Percentiles rank a stretch among this genome's conserved stretches.
phyloP scores from a whole-genome alignment of 2,329 filamentous ascomycete species.

The Verruconis gallopava region DNA sequence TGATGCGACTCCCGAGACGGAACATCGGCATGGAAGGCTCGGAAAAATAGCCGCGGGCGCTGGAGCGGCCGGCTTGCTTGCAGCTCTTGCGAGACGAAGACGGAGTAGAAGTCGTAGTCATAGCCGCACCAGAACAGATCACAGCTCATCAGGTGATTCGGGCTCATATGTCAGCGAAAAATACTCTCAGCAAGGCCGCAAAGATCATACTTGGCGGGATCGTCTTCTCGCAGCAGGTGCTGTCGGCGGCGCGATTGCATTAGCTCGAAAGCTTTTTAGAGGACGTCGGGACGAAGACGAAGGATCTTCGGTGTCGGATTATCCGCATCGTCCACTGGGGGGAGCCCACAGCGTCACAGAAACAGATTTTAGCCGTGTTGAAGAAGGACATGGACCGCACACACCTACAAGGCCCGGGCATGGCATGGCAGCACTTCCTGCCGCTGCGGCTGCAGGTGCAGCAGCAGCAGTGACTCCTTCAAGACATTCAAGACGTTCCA shows the following conservation, averaged over 20 bases:
- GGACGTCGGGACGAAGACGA: slow-evolving; percentile 36
- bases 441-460: slow-evolving; percentile 8
- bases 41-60: slow-evolving; percentile 41
- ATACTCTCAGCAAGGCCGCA: slow-evolving; percentile 15
- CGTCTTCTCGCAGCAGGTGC: slow-evolving; percentile 32
- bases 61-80: slow-evolving; percentile 44
- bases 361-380: slow-evolving; percentile 34
- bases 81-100: slow-evolving; percentile 28
- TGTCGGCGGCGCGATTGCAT: slow-evolving; percentile 28
- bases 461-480: slow-evolving; percentile 10
- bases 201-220: slow-evolving; percentile 30
- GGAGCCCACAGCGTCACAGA: slow-evolving; percentile 34
- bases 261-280: slow-evolving; percentile 42
- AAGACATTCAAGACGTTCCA: slow-evolving; percentile 5
- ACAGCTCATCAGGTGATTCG: slow-evolving; percentile 24
- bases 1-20: slow-evolving; percentile 35
- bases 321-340: slow-evolving; percentile 35
- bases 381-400: slow-evolving; percentile 40
- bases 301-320: slow-evolving; percentile 36
- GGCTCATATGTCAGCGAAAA: slow-evolving; percentile 26
- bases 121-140: slow-evolving; percentile 21
- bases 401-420: slow-evolving; percentile 25
- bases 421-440: slow-evolving; percentile 3
- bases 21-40: slow-evolving; percentile 27
- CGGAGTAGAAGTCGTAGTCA: slow-evolving; percentile 22